These are phyloP conservation scores for Talaromyces verruculosus DNA, from an alignment of 2,329 filamentous ascomycete genomes.

Conservation along the genomic window DNA sequence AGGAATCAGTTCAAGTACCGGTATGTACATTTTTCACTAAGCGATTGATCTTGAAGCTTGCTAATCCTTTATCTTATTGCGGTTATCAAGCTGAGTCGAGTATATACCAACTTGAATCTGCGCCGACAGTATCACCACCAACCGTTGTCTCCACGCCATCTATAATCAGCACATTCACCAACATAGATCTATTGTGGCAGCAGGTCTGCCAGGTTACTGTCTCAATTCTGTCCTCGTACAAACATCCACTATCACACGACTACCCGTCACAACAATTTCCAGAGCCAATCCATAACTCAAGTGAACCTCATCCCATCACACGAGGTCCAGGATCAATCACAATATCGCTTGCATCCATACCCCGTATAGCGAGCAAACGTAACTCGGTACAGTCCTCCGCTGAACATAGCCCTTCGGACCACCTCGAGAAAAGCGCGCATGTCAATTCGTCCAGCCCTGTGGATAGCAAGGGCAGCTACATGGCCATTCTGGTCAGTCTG, in stretches of 20 bases:
- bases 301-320: background rate
- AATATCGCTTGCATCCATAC: conserved; percentile 10
- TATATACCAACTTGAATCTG: background rate
- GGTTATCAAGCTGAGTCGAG: background rate
- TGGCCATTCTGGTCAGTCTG: conserved; percentile 21
- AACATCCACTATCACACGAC: background rate
- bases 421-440: conserved; percentile 2
- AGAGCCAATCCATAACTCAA: conserved; percentile 4
- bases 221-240: conserved; percentile 6
- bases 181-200: conserved; percentile 18
- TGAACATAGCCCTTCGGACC: background rate
- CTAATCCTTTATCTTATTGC: background rate
- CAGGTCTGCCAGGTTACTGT: conserved; percentile 17
- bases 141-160: background rate
- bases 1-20: conserved; percentile 1
- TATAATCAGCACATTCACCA: conserved; percentile 3
- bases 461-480: conserved; percentile 19
- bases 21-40: background rate
- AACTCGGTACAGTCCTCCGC: background rate
- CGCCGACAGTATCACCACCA: conserved; percentile 1
- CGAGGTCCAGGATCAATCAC: conserved; percentile 3
- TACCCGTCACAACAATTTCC: background rate
- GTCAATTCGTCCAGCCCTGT: conserved; percentile 15
- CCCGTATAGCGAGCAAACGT: background rate
- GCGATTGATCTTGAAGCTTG: background rate